Evolutionary conservation across 1,284 basidiomycete species (phyloP).

Genomic region (Termitomyces sp.): DNA sequence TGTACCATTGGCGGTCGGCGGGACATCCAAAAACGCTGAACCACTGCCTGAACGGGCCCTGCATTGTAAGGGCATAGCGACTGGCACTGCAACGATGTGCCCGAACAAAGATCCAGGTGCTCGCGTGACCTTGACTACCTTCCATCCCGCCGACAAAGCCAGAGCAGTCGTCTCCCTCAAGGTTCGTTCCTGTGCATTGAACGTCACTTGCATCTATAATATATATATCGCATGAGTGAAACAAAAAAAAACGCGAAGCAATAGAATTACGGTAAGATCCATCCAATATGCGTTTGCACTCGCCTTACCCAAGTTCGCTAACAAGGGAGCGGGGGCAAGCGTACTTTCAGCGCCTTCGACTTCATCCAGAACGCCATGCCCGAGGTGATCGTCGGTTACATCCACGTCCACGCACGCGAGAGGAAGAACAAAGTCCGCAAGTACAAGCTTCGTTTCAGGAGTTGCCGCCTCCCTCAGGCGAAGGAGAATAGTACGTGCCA

Average conservation of each 20-base stretch:
- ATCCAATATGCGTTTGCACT: conserved; percentile 69
- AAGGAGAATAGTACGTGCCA: conserved; percentile 47
- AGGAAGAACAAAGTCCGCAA: conserved; percentile 66
- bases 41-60: conserved; percentile 20
- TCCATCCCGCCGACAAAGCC: conserved; percentile 61
- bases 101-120: conserved; percentile 60
- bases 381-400: conserved; percentile 14
- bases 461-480: conserved; percentile 47
- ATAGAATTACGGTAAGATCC: conserved; percentile 52
- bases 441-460: conserved; percentile 51
- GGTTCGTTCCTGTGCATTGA: conserved; percentile 70
- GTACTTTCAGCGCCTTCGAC: conserved; percentile 41
- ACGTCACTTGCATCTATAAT: conserved; percentile 62
- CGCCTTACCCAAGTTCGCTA: conserved; percentile 67
- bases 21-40: conserved; percentile 24
- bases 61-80: conserved; percentile 35
- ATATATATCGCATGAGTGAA: background rate
- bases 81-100: conserved; percentile 60
- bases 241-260: too few relatives aligned
- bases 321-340: conserved; percentile 48
- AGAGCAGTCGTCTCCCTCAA: conserved; percentile 58
- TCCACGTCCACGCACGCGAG: conserved; percentile 57
- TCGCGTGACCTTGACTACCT: conserved; percentile 51
- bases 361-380: conserved; percentile 24
- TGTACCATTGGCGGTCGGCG: conserved; percentile 6